Evolutionary conservation across 164 flowering plant species (phyloP).

Genomic region (Sedum album): DNA sequence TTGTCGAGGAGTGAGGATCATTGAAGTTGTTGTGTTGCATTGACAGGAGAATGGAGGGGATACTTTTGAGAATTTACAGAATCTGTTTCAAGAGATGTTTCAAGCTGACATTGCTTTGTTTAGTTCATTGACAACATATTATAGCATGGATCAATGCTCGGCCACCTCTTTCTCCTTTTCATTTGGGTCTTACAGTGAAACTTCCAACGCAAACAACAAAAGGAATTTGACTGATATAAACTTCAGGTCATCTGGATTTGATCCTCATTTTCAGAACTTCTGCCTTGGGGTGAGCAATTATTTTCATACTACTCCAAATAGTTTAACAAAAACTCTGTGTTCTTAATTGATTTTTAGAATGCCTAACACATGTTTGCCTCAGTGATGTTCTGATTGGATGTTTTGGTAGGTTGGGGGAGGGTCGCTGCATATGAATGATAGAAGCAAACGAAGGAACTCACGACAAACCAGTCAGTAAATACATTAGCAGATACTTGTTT

Average conservation of each 20-base stretch:
- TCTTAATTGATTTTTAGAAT: not conserved
- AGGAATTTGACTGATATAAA: conserved; percentile 23
- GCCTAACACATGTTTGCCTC: no score
- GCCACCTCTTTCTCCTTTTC: conserved; percentile 15
- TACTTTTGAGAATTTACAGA: conserved; percentile 66
- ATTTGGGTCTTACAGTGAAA: conserved; percentile 16
- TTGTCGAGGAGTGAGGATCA: not conserved
- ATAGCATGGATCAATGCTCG: not conserved
- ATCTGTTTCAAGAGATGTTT: conserved; percentile 67
- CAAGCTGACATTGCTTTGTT: conserved; percentile 29
- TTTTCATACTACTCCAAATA: not conserved
- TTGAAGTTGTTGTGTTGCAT: not conserved
- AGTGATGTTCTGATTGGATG: no score
- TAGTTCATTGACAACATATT: not conserved
- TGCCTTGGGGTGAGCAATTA: conserved; percentile 45
- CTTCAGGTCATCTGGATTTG: conserved; percentile 19
- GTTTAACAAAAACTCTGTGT: not conserved
- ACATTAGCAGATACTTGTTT: not conserved
- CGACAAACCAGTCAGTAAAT: not conserved
- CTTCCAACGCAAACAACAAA: conserved; percentile 25
- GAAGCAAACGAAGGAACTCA: conserved; percentile 4
- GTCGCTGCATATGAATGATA: not conserved
- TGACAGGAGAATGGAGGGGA: conserved; percentile 52
- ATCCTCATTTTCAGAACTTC: conserved; percentile 29
- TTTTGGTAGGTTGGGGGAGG: conserved; percentile 9